Conservation (phyloP, 177 flowering plant species). For the Vitis hybrid region DNA sequence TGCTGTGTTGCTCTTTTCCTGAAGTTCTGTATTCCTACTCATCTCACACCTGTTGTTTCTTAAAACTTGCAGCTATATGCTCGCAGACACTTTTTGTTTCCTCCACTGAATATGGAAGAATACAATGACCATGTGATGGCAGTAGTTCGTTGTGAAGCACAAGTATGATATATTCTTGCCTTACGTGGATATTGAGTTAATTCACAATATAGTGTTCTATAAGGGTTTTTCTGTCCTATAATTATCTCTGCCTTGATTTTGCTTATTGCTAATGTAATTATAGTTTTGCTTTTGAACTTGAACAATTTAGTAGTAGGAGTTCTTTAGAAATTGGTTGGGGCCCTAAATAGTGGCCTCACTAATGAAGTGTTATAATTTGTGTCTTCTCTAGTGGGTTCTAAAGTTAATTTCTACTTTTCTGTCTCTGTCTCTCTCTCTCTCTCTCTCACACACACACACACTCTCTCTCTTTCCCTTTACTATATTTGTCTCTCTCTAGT, state of each 20-base stretch:
- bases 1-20: neutral
- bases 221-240: neutral
- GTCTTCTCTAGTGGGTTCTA: too few species aligned
- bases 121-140: slow-evolving; percentile 88
- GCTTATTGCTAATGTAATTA: neutral
- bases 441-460: too few species aligned
- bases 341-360: too few species aligned
- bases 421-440: too few species aligned
- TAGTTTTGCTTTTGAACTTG: neutral
- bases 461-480: too few species aligned
- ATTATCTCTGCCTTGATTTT: neutral
- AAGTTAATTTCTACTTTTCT: too few species aligned
- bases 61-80: slow-evolving; percentile 81
- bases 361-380: too few species aligned
- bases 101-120: slow-evolving; percentile 83
- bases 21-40: neutral
- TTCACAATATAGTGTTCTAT: neutral
- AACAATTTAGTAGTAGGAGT: neutral
- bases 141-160: slow-evolving; percentile 95
- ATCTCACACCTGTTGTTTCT: slow-evolving; percentile 10
- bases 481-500: too few species aligned
- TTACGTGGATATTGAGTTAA: neutral
- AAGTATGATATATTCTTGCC: slow-evolving; percentile 35
- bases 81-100: slow-evolving; percentile 89
- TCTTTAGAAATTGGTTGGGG: neutral